Base-by-base conservation (phyloP, 805 yeast genomes). In the Lipomyces spencermartinsiae region DNA sequence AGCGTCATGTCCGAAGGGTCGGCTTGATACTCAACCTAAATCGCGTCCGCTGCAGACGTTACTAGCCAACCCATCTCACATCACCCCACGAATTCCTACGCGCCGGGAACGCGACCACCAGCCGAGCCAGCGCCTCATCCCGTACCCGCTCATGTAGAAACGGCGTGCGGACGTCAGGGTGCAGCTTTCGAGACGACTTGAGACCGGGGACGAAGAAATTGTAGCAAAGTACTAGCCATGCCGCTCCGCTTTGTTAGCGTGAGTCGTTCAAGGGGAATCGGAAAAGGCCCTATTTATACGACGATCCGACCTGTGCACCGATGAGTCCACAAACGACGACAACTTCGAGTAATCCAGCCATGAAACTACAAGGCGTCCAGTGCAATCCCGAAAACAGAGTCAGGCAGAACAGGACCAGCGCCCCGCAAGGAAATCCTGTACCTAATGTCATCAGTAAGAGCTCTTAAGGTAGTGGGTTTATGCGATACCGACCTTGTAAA, bases 391-490 rank as follows among this genome's bases (percentile, higher is more conserved):
- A 66, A 43, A 76, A 71, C 34, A 77, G 75, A 55, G 80, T 79
- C 57, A 78, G 73, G 71, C 77, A 74, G 73, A 78, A 68, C 71
- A 80, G 74, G 72, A 80, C 64, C 31, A 82, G 51, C 88, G 88
- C 82, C 83, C 85, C 12, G 85, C 78, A 72, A 85, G 77, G 80
- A 86, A 86, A 86, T 58, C 86, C 89, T 79, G 74, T 79, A 86
- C 16, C 56, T 43, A 19, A 1, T 16, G 49, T 43, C 49, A 12
- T 43, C 49, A 43, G 49, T 16, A 16, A n/a, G 10, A 16, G 49
- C n/a, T 14, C 19, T 5, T 43, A 5, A 2, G 25, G 22, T 16
- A 16, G 7, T 43, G 3, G 29, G 22, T 43, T 19, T 16, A 37
- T 37, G 49, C n/a, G 49, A 43, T 16, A n/a, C 22, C n/a, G 22